A percentile compares a stretch with the other conserved stretches of the same genome.
These are phyloP conservation scores for Pichia nakasei DNA, from an alignment of 805 yeast genomes.

Conservation along the genomic window DNA sequence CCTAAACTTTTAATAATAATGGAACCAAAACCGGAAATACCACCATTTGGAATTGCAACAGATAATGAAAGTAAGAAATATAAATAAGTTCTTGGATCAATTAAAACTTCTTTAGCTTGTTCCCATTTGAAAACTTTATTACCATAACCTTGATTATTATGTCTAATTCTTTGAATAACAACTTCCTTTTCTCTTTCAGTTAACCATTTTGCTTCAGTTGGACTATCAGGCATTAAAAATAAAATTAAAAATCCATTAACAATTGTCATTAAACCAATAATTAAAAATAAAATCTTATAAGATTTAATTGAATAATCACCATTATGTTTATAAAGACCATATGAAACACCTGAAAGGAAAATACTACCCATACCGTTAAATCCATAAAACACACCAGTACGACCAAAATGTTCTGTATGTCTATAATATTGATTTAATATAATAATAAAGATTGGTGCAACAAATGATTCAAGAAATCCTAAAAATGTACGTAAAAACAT, in stretches of 20 bases:
- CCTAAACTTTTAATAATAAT: slow-evolving; percentile 18
- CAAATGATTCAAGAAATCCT: slow-evolving; percentile 32
- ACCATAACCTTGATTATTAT: slow-evolving; percentile 30
- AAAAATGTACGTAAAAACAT: slow-evolving; percentile 37
- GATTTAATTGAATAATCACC: slow-evolving; percentile 27
- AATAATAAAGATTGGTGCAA: slow-evolving; percentile 27
- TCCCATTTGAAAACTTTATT: slow-evolving; percentile 33
- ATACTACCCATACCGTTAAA: slow-evolving; percentile 39
- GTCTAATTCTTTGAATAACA: slow-evolving; percentile 24
- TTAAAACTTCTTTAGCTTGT: slow-evolving; percentile 48
- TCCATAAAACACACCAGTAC: slow-evolving; percentile 18
- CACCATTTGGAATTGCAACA: slow-evolving; percentile 51
- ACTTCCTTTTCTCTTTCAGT: slow-evolving; percentile 30
- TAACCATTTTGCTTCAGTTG: slow-evolving; percentile 27
- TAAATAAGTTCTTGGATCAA: slow-evolving; percentile 44
- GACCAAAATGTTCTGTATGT: slow-evolving; percentile 21
- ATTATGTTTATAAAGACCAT: slow-evolving; percentile 28
- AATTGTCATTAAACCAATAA: slow-evolving; percentile 52
- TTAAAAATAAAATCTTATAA: slow-evolving; percentile 55
- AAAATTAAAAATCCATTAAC: slow-evolving; percentile 38
- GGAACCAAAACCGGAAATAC: slow-evolving; percentile 43
- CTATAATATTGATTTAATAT: slow-evolving; percentile 24
- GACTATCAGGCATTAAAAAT: slow-evolving; percentile 31
- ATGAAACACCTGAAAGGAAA: slow-evolving; percentile 46
- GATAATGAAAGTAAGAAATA: slow-evolving; percentile 37